Base-by-base conservation (phyloP, 2,329 filamentous ascomycete species). In the Periconia digitata region DNA sequence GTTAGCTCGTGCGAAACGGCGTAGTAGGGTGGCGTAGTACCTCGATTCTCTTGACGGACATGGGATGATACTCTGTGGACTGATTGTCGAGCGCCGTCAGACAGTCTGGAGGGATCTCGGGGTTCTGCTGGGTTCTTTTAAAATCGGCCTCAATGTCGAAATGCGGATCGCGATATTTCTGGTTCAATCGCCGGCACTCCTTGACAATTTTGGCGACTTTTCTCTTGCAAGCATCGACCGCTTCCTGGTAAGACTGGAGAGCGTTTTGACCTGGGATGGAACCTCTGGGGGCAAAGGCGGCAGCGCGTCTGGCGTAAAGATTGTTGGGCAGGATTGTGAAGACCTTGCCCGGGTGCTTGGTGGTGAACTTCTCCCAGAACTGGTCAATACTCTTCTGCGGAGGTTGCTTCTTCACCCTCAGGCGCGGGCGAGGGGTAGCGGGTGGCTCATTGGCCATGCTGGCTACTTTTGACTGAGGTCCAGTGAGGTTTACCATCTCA, bases 121-220 rank as follows among this genome's bases (percentile, higher is more conserved):
- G 60, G 35, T 49, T 53, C 6, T 59, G 52, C 43, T 71, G 65
- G 15, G 60, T 66, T 39, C 62, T 63, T 71, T 89, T 87, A 53
- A 91, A 77, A 66, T 92, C 89, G 32, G 82, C 76, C 64, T 94
- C 90, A 43, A 95, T 84, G 66, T 95, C 87, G 64, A 95, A 95
- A 67, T 94, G 85, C n/a, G 85, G 83, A 64, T 95, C 90, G 15
- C 86, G 82, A 66, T 95, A 96, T 70, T 90, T 92, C 62, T 90
- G 86, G 70, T 95, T 95, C 48, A 90, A 77, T 8, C 88, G 81
- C 18, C 84, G 79, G 66, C 90, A 95, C 60, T 85, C 81, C 48
- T 75, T 76, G 23, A 80, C 76, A 46, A 84, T 84, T 50, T 80
- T 79, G 8, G 75, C 72, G 6, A 85, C 81, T 43, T 82, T 80